A percentile compares a stretch with the other conserved stretches of the same genome.
phyloP scores from a whole-genome alignment of 176 grass and related monocot species.

The Aegilops sharonensis region DNA sequence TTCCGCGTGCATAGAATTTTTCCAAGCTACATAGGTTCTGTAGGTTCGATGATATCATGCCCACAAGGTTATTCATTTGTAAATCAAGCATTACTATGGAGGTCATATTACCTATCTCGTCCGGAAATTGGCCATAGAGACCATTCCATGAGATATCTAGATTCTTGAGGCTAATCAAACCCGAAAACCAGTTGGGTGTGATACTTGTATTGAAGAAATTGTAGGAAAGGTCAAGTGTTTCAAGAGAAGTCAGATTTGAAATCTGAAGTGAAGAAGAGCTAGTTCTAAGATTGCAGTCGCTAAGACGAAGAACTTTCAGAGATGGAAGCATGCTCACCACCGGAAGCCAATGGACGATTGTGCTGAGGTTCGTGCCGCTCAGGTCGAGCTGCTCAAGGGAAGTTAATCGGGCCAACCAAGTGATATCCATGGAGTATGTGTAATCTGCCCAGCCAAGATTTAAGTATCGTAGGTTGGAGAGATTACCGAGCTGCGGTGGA shows the following conservation, averaged over 20 bases:
- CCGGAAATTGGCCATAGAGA: not conserved
- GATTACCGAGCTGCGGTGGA: too few relatives aligned
- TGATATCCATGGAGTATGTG: too few relatives aligned
- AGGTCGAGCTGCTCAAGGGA: too few relatives aligned
- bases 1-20: too few relatives aligned
- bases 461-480: too few relatives aligned
- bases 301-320: too few relatives aligned
- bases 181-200: constrained; percentile 25
- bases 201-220: not conserved
- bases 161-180: not conserved
- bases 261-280: not conserved
- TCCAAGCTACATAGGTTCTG: too few relatives aligned
- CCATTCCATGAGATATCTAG: not conserved
- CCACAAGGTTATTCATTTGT: not conserved
- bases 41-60: not conserved
- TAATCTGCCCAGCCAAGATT: too few relatives aligned
- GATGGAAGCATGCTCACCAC: too few relatives aligned
- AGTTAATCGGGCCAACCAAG: too few relatives aligned
- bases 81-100: not conserved
- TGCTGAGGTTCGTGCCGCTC: too few relatives aligned
- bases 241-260: constrained; percentile 5
- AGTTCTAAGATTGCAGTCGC: not conserved
- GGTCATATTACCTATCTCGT: constrained; percentile 7
- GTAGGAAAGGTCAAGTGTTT: constrained; percentile 11
- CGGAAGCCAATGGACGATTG: too few relatives aligned